Base-by-base conservation (phyloP, 2,329 filamentous ascomycete genomes). In the Xylogone sp. region DNA sequence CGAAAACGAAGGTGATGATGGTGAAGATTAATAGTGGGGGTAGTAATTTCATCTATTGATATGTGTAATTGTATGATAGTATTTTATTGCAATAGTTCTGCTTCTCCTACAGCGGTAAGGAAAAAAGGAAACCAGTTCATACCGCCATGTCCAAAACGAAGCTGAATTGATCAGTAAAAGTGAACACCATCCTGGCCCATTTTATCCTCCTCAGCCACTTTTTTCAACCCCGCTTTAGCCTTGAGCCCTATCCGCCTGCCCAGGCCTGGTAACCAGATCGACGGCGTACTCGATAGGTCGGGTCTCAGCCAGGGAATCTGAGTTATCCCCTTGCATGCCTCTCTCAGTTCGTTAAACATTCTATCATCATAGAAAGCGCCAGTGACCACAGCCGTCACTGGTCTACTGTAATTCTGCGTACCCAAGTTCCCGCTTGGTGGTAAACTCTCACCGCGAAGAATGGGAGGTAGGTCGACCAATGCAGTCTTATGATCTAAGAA, bases 1-100 rank as follows among this genome's bases (percentile, higher is more conserved):
- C n/a, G 24, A 27, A 0, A 67, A 65, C 0, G 66, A 64, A 1
- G 58, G 45, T 2, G 43, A 43, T 20, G 47, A 44, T 10, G 50
- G 49, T 16, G 57, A 57, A 20, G 59, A 58, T 39, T 13, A 39
- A 39, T 39, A 16, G n/a, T 16, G 12, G 8, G 5, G 34, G 8
- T 16, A 16, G 34, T 5, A 16, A n/a, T n/a, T n/a, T n/a, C n/a
- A 16, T 39, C n/a, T 39, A 16, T 7, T 16, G 5, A 13, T 4
- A 13, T 39, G 13, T 39, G n/a, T 13, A 39, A 5, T 39, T 16
- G 34, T 39, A 18, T 39, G n/a, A 39, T 39, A 13, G 13, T 13
- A 31, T 31, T 8, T 31, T 31, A 31, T 13, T 13, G 7, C 7
- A 13, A 8, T 13, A 31, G 27, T 13, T 8, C 27, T 13, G 27